Conservation (phyloP, 306 rosid species). For the Pyrus bretschneideri region DNA sequence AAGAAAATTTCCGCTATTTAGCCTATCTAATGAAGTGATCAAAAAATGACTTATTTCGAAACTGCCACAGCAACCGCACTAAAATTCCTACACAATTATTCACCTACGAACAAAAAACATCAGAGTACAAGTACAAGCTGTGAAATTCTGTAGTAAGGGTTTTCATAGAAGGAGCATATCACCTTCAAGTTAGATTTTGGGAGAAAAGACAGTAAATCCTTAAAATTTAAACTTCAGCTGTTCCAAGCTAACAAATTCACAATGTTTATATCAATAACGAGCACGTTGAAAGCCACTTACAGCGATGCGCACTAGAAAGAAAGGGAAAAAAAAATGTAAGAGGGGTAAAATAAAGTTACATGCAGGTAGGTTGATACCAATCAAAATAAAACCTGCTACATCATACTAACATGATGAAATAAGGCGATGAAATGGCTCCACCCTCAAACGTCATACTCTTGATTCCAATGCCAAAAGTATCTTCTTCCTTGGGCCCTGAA, state of each 20-base stretch:
- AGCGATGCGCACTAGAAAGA: constrained; percentile 9
- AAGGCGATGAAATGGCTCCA: constrained; percentile 1
- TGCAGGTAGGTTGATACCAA: constrained; percentile 10
- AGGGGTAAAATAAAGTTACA: not conserved
- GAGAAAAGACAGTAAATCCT: not conserved
- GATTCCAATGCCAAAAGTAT: constrained; percentile 84
- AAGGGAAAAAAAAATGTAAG: not conserved
- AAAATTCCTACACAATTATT: not conserved
- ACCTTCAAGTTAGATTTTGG: not conserved
- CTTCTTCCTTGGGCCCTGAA: constrained; percentile 99
- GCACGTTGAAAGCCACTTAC: constrained; percentile 20
- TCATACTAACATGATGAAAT: constrained; percentile 3
- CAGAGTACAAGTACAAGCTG: not conserved
- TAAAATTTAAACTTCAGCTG: not conserved
- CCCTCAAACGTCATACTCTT: constrained; percentile 42
- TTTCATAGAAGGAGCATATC: not conserved
- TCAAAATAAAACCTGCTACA: constrained; percentile 13
- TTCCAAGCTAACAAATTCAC: constrained; percentile 11
- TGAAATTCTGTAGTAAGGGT: not conserved
- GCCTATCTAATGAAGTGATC: no score
- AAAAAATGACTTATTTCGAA: no score
- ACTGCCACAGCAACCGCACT: no score
- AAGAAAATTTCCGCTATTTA: no score
- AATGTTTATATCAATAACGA: constrained; percentile 3
- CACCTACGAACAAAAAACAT: not conserved